Percentiles rank a stretch among this genome's conserved stretches.
These are phyloP conservation scores for Cubamyces lactineus DNA, from an alignment of 768 basidiomycete species.

Conservation along the genomic window DNA sequence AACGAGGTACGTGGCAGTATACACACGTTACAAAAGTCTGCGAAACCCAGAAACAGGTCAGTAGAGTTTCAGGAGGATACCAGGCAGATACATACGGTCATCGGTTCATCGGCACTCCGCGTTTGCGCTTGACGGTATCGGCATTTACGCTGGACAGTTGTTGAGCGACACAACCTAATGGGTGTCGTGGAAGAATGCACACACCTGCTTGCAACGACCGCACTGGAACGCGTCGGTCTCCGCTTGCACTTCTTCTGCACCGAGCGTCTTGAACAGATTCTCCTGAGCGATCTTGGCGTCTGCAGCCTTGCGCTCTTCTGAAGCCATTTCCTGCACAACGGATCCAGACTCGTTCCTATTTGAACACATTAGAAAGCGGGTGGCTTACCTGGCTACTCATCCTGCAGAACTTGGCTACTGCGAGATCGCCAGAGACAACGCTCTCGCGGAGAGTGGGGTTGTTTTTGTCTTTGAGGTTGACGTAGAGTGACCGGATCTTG, in stretches of 20 bases:
- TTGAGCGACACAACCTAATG: background rate
- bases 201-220: slow-evolving; percentile 85
- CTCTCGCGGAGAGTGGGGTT: slow-evolving; percentile 87
- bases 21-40: slow-evolving; percentile 89
- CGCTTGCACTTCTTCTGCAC: slow-evolving; percentile 86
- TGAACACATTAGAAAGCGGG: background rate
- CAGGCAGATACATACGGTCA: slow-evolving; percentile 69
- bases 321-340: slow-evolving; percentile 84
- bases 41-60: too few relatives aligned
- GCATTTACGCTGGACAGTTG: slow-evolving; percentile 67
- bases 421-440: slow-evolving; percentile 81
- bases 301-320: slow-evolving; percentile 85
- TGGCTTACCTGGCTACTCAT: slow-evolving; percentile 80
- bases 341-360: background rate
- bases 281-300: slow-evolving; percentile 81
- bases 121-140: slow-evolving; percentile 97
- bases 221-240: slow-evolving; percentile 99
- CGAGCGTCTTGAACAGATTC: slow-evolving; percentile 89
- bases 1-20: background rate
- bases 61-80: too few relatives aligned
- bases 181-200: slow-evolving; percentile 22
- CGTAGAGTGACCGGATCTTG: slow-evolving; percentile 86
- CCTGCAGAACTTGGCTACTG: slow-evolving; percentile 66
- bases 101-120: slow-evolving; percentile 96
- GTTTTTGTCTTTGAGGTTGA: slow-evolving; percentile 94